phyloP scores from a whole-genome alignment of 2,329 filamentous ascomycete species.

The Annulohypoxylon truncatum region DNA sequence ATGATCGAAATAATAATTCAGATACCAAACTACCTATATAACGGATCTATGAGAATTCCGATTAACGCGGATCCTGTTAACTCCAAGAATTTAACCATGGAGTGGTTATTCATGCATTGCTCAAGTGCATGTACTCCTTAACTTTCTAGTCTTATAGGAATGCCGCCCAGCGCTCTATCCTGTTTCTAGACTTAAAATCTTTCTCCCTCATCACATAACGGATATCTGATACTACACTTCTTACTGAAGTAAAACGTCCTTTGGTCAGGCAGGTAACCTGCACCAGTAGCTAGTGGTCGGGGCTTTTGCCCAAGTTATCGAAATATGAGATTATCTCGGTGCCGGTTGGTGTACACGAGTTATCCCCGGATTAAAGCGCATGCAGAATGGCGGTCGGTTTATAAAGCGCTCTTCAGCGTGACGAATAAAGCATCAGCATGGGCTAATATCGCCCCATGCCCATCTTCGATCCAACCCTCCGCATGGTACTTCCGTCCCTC shows the following conservation, averaged over 20 bases:
- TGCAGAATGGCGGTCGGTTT: neutral
- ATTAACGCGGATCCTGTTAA: neutral
- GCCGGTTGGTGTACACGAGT: neutral
- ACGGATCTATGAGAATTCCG: neutral
- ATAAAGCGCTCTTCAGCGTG: conserved; percentile 39
- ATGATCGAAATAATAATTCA: neutral
- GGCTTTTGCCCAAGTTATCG: neutral
- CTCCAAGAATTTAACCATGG: neutral
- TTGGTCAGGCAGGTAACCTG: neutral
- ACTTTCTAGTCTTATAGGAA: neutral
- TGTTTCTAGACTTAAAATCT: neutral
- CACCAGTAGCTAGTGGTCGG: neutral
- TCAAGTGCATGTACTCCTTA: neutral
- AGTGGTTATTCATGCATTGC: neutral
- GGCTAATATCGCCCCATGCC: conserved; percentile 60
- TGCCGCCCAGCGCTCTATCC: neutral
- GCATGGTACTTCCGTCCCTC: conserved; percentile 67
- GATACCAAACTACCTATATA: neutral
- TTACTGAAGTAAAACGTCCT: neutral
- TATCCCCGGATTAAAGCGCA: neutral
- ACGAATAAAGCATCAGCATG: conserved; percentile 66
- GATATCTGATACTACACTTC: neutral
- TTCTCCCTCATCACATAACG: neutral
- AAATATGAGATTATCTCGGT: neutral
- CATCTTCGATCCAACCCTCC: conserved; percentile 61